Conservation (phyloP, 352 stramenopile species). For the Phytophthora pinifolia region DNA sequence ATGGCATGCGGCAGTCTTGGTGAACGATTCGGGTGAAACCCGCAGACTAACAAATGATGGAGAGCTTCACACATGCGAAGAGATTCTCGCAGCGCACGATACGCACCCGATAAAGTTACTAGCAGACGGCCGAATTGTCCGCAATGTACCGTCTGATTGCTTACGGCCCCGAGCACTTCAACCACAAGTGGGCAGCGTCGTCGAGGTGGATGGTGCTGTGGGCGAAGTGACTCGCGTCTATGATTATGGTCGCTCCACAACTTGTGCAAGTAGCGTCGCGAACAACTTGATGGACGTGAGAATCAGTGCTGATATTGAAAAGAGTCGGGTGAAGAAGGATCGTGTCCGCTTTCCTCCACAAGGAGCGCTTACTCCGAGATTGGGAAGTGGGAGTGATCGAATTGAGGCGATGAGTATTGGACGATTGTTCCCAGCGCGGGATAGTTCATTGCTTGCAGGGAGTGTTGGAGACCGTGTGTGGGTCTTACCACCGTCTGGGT, state of each 20-base stretch:
- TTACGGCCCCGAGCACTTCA: slow-evolving; percentile 37
- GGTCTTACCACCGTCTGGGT: slow-evolving; percentile 41
- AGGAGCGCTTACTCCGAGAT: slow-evolving; percentile 6
- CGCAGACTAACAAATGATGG: slow-evolving; percentile 8
- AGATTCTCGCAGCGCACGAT: slow-evolving; percentile 20
- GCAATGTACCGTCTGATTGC: slow-evolving; percentile 43
- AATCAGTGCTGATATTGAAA: slow-evolving; percentile 48
- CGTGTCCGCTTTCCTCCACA: slow-evolving; percentile 53
- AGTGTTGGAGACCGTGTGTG: slow-evolving; percentile 68
- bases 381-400: slow-evolving; percentile 20
- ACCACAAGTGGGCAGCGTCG: slow-evolving; percentile 70
- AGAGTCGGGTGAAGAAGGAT: slow-evolving; percentile 52
- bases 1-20: slow-evolving; percentile 62
- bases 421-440: slow-evolving; percentile 58
- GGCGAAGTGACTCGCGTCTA: slow-evolving; percentile 62
- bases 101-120: slow-evolving; percentile 48
- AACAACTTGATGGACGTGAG: slow-evolving; percentile 50
- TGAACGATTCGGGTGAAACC: slow-evolving; percentile 19
- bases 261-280: slow-evolving; percentile 4
- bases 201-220: slow-evolving; percentile 64
- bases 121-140: slow-evolving; percentile 36
- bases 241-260: slow-evolving; percentile 15
- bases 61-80: slow-evolving; percentile 17
- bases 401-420: slow-evolving; percentile 79
- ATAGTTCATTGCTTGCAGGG: slow-evolving; percentile 54